A percentile compares a stretch with the other conserved stretches of the same genome.
Conservation (phyloP, 116 monocot genomes). For the Zostera marina region DNA sequence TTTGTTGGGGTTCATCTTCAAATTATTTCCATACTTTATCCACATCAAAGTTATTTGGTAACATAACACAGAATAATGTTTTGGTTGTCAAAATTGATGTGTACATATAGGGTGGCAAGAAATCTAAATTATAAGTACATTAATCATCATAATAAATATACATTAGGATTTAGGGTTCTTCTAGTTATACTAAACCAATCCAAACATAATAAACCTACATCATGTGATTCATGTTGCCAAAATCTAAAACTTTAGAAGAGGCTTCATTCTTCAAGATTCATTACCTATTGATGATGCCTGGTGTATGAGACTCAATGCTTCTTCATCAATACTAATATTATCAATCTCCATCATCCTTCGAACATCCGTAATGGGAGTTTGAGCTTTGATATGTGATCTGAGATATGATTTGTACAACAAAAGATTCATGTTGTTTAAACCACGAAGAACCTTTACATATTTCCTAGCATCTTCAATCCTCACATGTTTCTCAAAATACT, state of each 20-base stretch:
- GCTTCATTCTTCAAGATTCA: too few relatives aligned
- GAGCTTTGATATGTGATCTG: constrained; percentile 27
- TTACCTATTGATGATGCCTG: neutral
- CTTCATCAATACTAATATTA: constrained; percentile 9
- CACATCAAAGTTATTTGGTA: too few relatives aligned
- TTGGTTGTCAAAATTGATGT: too few relatives aligned
- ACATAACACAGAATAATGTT: too few relatives aligned
- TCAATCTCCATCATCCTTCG: constrained; percentile 8
- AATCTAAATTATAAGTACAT: too few relatives aligned
- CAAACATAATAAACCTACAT: too few relatives aligned
- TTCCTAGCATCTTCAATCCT: constrained; percentile 18
- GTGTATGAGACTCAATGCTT: constrained; percentile 6
- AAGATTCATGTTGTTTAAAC: constrained; percentile 34
- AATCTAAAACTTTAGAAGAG: too few relatives aligned
- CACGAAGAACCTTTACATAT: constrained; percentile 35
- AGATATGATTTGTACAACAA: constrained; percentile 60
- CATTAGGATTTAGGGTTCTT: neutral
- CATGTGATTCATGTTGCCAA: too few relatives aligned
- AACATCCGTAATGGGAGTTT: constrained; percentile 10
- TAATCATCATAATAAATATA: neutral
- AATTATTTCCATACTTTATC: too few relatives aligned
- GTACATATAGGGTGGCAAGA: too few relatives aligned
- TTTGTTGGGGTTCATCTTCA: too few relatives aligned
- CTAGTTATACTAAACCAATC: too few relatives aligned
- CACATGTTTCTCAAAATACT: constrained; percentile 32